Evolutionary conservation across 805 yeast species (phyloP).

Genomic region (Candida koratica): DNA sequence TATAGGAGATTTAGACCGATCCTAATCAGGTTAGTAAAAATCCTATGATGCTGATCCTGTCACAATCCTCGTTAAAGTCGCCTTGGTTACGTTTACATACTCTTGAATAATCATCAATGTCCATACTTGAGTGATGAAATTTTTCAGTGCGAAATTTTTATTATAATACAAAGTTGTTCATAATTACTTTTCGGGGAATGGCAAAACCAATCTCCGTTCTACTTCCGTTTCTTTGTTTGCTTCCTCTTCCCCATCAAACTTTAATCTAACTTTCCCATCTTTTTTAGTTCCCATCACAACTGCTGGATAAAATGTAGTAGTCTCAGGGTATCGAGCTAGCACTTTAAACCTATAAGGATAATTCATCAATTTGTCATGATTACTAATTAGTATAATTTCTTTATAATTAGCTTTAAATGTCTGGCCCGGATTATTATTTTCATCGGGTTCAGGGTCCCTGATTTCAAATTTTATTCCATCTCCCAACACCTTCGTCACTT

Average conservation of each 20-base stretch:
- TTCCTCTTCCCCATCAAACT: constrained; percentile 96
- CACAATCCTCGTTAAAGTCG: too few relatives aligned
- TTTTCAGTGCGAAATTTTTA: constrained; percentile 2
- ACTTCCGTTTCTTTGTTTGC: constrained; percentile 94
- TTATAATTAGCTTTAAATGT: constrained; percentile 77
- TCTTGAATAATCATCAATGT: constrained; percentile 58
- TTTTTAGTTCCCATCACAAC: constrained; percentile 75
- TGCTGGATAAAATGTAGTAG: constrained; percentile 95
- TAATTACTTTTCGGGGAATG: constrained; percentile 45
- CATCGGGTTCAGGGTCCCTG: constrained; percentile 98
- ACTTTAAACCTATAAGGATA: constrained; percentile 80
- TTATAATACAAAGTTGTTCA: too few relatives aligned
- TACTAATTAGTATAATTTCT: constrained; percentile 68
- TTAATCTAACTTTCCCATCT: constrained; percentile 72
- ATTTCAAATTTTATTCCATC: constrained; percentile 81
- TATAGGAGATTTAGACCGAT: constrained; percentile 30
- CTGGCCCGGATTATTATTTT: constrained; percentile 82
- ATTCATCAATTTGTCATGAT: constrained; percentile 40
- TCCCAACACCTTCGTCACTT: constrained; percentile 68
- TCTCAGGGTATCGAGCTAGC: constrained; percentile 92
- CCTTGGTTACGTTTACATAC: constrained; percentile 37
- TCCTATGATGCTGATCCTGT: too few relatives aligned
- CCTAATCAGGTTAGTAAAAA: too few relatives aligned
- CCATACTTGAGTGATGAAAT: constrained; percentile 34
- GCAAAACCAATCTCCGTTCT: constrained; percentile 75